Conservation (phyloP, 2,329 filamentous ascomycete genomes). For the Xenoacremonium recifei region DNA sequence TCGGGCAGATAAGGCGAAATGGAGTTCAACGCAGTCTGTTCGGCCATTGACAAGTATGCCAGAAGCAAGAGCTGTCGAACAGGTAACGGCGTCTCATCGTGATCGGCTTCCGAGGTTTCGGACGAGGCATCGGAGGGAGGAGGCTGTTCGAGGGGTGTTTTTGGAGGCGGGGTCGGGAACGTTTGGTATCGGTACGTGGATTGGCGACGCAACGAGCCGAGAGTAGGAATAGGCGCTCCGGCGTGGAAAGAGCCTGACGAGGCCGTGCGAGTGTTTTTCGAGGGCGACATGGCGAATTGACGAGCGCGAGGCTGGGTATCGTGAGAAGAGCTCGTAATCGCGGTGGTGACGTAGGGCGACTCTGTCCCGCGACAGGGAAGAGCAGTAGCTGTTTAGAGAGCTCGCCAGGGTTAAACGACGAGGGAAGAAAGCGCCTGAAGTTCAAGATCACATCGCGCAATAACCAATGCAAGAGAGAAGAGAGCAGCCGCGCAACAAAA, state of each 20-base stretch:
- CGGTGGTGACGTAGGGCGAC: neutral
- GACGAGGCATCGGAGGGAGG: conserved; percentile 26
- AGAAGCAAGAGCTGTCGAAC: conserved; percentile 79
- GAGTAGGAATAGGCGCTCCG: conserved; percentile 46
- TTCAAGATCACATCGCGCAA: too few relatives aligned
- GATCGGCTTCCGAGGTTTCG: conserved; percentile 30
- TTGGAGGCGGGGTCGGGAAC: conserved; percentile 73
- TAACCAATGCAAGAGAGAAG: neutral
- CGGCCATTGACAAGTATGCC: conserved; percentile 83
- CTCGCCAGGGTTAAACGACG: too few relatives aligned
- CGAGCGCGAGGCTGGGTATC: neutral
- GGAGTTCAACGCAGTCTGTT: conserved; percentile 95
- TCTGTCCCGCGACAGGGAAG: too few relatives aligned
- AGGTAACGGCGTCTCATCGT: conserved; percentile 72
- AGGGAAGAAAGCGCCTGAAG: too few relatives aligned
- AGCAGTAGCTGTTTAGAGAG: too few relatives aligned
- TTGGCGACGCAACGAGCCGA: conserved; percentile 36
- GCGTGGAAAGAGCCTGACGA: conserved; percentile 52
- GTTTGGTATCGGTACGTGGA: conserved; percentile 70
- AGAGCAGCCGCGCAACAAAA: neutral
- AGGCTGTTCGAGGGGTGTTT: conserved; percentile 56
- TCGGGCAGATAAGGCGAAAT: conserved; percentile 93
- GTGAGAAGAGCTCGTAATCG: neutral
- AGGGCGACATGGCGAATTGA: conserved; percentile 16
- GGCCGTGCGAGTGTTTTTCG: conserved; percentile 18